phyloP scores from a whole-genome alignment of 2,329 filamentous ascomycete genomes.

The Neoscytalidium dimidiatum region DNA sequence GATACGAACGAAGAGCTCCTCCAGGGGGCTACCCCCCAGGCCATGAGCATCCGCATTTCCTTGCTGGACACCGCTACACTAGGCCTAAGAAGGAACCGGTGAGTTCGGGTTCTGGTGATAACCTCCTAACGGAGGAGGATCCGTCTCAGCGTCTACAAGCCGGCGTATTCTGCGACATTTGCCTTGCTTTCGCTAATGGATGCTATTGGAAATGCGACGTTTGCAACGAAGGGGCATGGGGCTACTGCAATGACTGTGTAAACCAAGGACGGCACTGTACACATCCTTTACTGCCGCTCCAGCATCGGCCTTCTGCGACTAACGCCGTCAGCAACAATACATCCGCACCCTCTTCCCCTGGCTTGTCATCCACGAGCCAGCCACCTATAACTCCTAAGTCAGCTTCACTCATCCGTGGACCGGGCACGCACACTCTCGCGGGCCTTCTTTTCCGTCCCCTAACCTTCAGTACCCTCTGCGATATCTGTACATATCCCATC shows the following conservation, averaged over 20 bases:
- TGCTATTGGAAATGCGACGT: constrained; percentile 87
- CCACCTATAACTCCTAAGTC: constrained; percentile 14
- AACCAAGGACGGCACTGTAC: constrained; percentile 80
- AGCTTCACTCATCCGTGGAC: constrained; percentile 41
- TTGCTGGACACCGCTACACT: constrained; percentile 51
- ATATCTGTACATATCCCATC: constrained; percentile 74
- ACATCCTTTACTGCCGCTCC: constrained; percentile 76
- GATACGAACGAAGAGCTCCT: constrained; percentile 57
- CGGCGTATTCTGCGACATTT: constrained; percentile 83
- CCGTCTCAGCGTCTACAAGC: constrained; percentile 69
- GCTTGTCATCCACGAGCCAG: constrained; percentile 36
- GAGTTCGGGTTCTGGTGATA: constrained; percentile 17
- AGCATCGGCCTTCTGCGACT: constrained; percentile 51
- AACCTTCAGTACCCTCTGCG: constrained; percentile 74
- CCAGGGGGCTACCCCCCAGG: constrained; percentile 42
- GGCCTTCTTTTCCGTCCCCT: constrained; percentile 62
- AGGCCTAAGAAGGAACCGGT: constrained; percentile 23
- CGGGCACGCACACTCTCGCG: constrained; percentile 33
- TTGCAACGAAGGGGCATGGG: constrained; percentile 94
- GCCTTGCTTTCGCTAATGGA: constrained; percentile 71
- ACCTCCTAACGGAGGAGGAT: constrained; percentile 54
- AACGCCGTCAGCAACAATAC: constrained; percentile 23
- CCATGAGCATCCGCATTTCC: constrained; percentile 54
- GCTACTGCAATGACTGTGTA: constrained; percentile 86
- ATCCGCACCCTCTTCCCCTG: constrained; percentile 28